These are phyloP conservation scores for Sordariomycetes sp. DNA, from an alignment of 2,329 filamentous ascomycete genomes.

Conservation along the genomic window DNA sequence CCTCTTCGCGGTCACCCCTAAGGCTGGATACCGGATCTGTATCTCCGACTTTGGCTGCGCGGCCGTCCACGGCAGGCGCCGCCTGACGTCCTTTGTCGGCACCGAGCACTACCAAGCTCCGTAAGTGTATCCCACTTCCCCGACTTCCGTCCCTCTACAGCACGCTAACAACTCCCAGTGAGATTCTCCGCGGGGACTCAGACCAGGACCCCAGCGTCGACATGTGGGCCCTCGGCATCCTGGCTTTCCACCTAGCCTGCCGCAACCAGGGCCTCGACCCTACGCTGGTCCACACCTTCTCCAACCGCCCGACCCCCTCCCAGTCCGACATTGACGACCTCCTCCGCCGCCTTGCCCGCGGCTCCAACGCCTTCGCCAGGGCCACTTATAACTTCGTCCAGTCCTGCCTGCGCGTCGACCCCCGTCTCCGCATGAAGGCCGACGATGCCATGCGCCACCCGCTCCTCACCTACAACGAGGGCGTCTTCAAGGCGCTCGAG, in stretches of 20 bases:
- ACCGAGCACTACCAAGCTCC: conserved; percentile 37
- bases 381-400: background rate
- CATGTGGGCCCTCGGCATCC: conserved; percentile 41
- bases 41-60: conserved; percentile 43
- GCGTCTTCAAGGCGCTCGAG: background rate
- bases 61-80: conserved; percentile 26
- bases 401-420: conserved; percentile 1
- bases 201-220: conserved; percentile 24
- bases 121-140: conserved; percentile 20
- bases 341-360: background rate
- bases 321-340: background rate
- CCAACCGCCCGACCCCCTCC: background rate
- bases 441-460: background rate
- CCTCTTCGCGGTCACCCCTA: conserved; percentile 34
- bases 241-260: conserved; percentile 24
- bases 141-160: conserved; percentile 4
- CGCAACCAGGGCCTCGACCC: background rate
- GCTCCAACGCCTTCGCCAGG: background rate
- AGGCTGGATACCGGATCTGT: conserved; percentile 31
- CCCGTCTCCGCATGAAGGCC: background rate
- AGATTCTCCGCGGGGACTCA: background rate
- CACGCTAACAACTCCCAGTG: conserved; percentile 1
- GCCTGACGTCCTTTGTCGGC: conserved; percentile 33
- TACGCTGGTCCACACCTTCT: background rate
- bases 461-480: conserved; percentile 3